Percentiles rank a stretch among this genome's conserved stretches.
Evolutionary conservation across 768 basidiomycete genomes (phyloP).

Genomic region (Trametes punicea): DNA sequence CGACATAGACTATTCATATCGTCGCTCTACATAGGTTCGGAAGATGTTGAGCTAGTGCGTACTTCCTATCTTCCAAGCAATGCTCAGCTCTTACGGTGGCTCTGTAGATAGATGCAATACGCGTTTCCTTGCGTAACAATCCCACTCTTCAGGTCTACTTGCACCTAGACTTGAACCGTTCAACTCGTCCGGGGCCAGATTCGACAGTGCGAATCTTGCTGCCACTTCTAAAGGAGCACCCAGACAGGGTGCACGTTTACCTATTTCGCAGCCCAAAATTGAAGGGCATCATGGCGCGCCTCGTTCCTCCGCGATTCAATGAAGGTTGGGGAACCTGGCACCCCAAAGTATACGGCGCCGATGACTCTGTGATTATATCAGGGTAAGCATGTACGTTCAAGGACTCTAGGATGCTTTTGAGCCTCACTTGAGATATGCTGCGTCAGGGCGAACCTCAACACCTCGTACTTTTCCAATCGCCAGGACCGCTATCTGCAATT

Average conservation of each 20-base stretch:
- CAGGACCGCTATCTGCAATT: conserved; percentile 94
- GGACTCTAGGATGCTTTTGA: not conserved
- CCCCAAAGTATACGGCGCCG: conserved; percentile 91
- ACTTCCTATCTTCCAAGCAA: not conserved
- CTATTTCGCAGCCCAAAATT: conserved; percentile 89
- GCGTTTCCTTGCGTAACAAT: conserved; percentile 53
- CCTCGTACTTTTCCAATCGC: conserved; percentile 90
- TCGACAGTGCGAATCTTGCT: conserved; percentile 67
- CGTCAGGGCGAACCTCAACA: conserved; percentile 84
- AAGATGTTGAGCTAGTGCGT: conserved; percentile 77
- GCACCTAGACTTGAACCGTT: conserved; percentile 77
- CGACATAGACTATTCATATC: conserved; percentile 82
- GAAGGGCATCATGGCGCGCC: conserved; percentile 62
- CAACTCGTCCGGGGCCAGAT: conserved; percentile 68
- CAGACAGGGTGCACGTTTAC: conserved; percentile 67
- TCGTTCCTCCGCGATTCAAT: conserved; percentile 91
- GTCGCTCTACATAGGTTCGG: conserved; percentile 81
- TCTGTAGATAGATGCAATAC: conserved; percentile 67
- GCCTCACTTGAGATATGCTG: not conserved
- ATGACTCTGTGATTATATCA: conserved; percentile 88
- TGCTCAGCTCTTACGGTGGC: not conserved
- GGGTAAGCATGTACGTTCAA: conserved; percentile 58
- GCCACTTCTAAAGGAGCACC: conserved; percentile 71
- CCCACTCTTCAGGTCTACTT: conserved; percentile 64
- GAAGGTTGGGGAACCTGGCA: conserved; percentile 98